phyloP scores from a whole-genome alignment of 2,329 filamentous ascomycete genomes.

The Venturia asperata region DNA sequence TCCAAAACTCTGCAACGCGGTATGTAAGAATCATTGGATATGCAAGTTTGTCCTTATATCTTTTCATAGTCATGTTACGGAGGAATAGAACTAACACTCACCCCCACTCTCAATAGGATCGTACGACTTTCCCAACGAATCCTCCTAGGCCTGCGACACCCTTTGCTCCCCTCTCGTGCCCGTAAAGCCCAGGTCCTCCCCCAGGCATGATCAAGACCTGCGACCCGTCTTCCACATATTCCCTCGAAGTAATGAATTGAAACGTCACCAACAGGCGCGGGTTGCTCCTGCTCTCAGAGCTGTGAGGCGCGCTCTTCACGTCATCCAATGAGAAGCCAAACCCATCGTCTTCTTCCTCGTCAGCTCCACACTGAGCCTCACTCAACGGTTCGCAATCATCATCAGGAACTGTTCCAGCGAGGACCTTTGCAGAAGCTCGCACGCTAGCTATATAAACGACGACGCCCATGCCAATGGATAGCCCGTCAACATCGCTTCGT shows the following conservation, averaged over 20 bases:
- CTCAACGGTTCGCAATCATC: conserved; percentile 13
- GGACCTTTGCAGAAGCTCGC: conserved; percentile 68
- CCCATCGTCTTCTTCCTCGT: conserved; percentile 21
- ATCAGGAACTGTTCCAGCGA: conserved; percentile 38
- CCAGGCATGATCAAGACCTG: conserved; percentile 66
- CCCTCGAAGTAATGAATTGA: conserved; percentile 60
- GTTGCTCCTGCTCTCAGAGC: conserved; percentile 22
- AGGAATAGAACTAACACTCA: neutral
- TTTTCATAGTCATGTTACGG: too few relatives aligned
- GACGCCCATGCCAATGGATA: conserved; percentile 62
- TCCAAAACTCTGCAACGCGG: too few relatives aligned
- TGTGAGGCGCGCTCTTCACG: neutral
- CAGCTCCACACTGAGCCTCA: conserved; percentile 20
- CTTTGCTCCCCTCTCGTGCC: conserved; percentile 44
- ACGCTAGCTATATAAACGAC: conserved; percentile 87
- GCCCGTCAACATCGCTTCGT: conserved; percentile 51
- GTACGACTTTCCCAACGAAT: conserved; percentile 61
- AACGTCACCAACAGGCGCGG: conserved; percentile 50
- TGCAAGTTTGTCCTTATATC: too few relatives aligned
- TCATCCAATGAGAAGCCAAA: conserved; percentile 15
- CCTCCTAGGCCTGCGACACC: conserved; percentile 58
- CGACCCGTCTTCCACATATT: conserved; percentile 67
- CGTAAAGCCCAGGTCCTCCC: conserved; percentile 52
- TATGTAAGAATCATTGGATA: too few relatives aligned
- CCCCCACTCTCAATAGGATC: conserved; percentile 25